phyloP scores from a whole-genome alignment of 441 rosid genomes.

The Manihot esculenta region DNA sequence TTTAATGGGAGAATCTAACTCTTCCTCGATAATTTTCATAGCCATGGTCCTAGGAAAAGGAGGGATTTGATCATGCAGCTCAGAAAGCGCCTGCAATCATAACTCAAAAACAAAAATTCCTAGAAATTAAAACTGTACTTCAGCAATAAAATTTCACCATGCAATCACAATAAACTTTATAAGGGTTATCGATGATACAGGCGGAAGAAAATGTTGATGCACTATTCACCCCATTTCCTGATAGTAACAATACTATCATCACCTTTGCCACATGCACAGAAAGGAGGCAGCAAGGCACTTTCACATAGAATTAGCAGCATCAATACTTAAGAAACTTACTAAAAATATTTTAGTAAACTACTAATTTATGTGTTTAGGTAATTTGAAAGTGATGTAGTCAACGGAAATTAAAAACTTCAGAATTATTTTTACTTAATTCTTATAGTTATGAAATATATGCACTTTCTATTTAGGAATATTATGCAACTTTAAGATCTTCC shows the following conservation, averaged over 20 bases:
- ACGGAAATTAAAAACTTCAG: neutral
- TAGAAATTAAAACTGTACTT: neutral
- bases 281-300: neutral
- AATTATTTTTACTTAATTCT: neutral
- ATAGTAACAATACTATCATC: neutral
- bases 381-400: neutral
- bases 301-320: neutral
- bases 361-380: too few species aligned
- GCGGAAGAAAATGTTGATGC: neutral
- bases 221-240: neutral
- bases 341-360: too few species aligned
- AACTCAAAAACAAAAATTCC: constrained; percentile 18
- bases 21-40: constrained; percentile 84
- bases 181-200: neutral
- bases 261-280: constrained; percentile 1
- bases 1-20: constrained; percentile 72
- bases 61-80: constrained; percentile 90
- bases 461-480: neutral
- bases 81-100: constrained; percentile 81
- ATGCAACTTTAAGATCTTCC: neutral
- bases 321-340: neutral
- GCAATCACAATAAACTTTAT: neutral
- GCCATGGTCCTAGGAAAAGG: constrained; percentile 77
- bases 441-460: constrained; percentile 1
- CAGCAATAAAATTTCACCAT: constrained; percentile 7